Base-by-base conservation (phyloP, 768 basidiomycete species). In the Leccinum pellstonianum region DNA sequence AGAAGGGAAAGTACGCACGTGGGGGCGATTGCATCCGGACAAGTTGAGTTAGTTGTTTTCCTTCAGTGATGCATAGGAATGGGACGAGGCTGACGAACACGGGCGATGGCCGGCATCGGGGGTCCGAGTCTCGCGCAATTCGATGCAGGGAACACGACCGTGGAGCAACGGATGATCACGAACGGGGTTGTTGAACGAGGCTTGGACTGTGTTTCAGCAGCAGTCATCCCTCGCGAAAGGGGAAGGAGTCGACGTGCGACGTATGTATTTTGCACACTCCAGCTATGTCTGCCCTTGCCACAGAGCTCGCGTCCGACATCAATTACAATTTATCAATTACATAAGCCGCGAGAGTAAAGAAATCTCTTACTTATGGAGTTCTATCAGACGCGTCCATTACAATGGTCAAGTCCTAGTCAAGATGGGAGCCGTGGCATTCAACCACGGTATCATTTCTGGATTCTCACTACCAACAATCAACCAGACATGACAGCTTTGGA, bases 11-110 rank as follows among this genome's bases (percentile, higher is more conserved):
- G 90, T 38, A 79, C 84, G 68, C 98, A 99, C 75, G 88, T 91
- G 72, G 87, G 87, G 74, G 92, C 93, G 41, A 96, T 98, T 68
- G 91, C 97, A 99, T 81, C 96, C 97, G n/a, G 96, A 99, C 72
- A 99, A 98, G 85, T 93, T 95, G 64, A 50, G 81, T 17, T 17
- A 7, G n/a, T 33, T 33, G 3, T 41, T 1, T 17, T 41, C 17
- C 0, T 41, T 41, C 19, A 5, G 17, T 17, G n/a, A 25, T 33
- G n/a, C 17, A 17, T 17, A n/a, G 15, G 8, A 8, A n/a, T 27
- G 46, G 46, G 21, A 10, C 19, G 17, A 3, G 17, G 29, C 51
- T 52, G 51, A 52, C 29, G 15, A 10, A 31, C 29, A 31, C 31
- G 31, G 0, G 10, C 31, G 31, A 29, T n/a, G n/a, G 0, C n/a